Conservation (phyloP, 2,329 filamentous ascomycete genomes). For the Penicillium sp. region DNA sequence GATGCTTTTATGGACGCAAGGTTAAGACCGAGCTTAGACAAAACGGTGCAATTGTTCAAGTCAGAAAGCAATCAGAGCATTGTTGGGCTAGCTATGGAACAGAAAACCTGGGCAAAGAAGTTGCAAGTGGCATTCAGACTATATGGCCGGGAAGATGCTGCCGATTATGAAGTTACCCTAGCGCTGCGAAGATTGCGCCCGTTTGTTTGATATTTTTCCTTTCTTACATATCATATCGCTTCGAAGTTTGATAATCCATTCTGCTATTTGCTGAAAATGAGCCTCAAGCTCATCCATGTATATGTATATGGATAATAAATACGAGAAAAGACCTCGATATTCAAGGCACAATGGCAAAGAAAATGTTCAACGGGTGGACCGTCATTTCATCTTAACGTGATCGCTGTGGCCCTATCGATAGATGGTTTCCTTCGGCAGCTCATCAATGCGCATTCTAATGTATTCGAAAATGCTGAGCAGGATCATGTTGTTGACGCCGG, state of each 20-base stretch:
- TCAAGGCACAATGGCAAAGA: background rate
- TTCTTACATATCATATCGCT: background rate
- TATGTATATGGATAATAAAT: constrained; percentile 23
- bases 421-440: constrained; percentile 31
- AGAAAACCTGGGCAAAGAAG: background rate
- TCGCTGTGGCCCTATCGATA: no score
- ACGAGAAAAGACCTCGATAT: background rate
- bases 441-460: constrained; percentile 46
- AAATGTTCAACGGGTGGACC: background rate
- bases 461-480: constrained; percentile 49
- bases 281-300: constrained; percentile 23
- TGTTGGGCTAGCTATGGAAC: background rate
- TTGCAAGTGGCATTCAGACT: background rate
- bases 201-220: background rate
- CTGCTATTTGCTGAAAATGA: constrained; percentile 25
- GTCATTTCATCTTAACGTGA: background rate
- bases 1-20: background rate
- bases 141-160: constrained; percentile 1
- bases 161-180: background rate
- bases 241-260: constrained; percentile 6
- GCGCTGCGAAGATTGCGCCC: background rate
- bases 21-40: background rate
- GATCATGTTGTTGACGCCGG: constrained; percentile 51
- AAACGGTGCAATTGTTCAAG: background rate
- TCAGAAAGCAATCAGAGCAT: background rate